phyloP scores from a whole-genome alignment of 768 basidiomycete genomes.

The Tulasnella sp. region DNA sequence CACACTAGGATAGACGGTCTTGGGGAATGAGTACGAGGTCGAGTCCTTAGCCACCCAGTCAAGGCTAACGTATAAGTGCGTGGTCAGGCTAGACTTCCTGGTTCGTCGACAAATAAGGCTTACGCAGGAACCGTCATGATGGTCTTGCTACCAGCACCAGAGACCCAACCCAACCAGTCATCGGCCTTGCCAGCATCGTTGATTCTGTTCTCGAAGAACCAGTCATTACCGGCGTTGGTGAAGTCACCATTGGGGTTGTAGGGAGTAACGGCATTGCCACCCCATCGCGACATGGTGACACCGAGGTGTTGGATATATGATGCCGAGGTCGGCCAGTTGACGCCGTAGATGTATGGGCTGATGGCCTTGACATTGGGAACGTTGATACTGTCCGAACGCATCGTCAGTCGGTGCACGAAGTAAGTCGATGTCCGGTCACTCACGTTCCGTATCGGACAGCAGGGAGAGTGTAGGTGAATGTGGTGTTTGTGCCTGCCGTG shows the following conservation, averaged over 20 bases:
- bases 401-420: neutral
- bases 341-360: slow-evolving; percentile 49
- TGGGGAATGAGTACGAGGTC: slow-evolving; percentile 52
- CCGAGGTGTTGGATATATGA: slow-evolving; percentile 48
- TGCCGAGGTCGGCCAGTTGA: slow-evolving; percentile 51
- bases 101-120: slow-evolving; percentile 29
- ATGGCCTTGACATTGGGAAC: slow-evolving; percentile 41
- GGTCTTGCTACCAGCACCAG: slow-evolving; percentile 43
- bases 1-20: slow-evolving; percentile 44
- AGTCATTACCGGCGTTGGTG: slow-evolving; percentile 37
- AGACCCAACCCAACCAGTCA: slow-evolving; percentile 49
- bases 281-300: slow-evolving; percentile 51
- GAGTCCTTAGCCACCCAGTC: slow-evolving; percentile 56
- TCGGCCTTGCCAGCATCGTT: slow-evolving; percentile 41
- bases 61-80: slow-evolving; percentile 37
- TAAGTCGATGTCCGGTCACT: neutral
- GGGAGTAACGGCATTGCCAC: slow-evolving; percentile 37
- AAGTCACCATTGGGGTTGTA: slow-evolving; percentile 23
- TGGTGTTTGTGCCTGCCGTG: slow-evolving; percentile 39
- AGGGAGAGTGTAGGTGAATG: slow-evolving; percentile 46
- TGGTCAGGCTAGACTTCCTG: neutral
- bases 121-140: slow-evolving; percentile 52
- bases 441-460: slow-evolving; percentile 44
- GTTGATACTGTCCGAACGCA: slow-evolving; percentile 37
- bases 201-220: slow-evolving; percentile 55